Conservation (phyloP, 2,329 filamentous ascomycete species). For the Pseudofabraea citricarpa region DNA sequence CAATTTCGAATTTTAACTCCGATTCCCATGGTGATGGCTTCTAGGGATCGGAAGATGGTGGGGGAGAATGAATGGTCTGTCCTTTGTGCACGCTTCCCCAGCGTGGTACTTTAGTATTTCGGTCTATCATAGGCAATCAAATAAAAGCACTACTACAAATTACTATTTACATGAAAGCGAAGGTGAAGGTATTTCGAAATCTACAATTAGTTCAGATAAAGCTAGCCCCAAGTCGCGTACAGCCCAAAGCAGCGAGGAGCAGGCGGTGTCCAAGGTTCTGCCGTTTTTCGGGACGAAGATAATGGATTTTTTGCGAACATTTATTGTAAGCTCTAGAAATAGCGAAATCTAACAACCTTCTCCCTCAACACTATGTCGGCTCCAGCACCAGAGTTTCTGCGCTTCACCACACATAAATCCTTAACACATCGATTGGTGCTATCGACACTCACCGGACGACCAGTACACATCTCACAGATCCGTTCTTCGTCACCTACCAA, state of each 20-base stretch:
- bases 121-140: constrained; percentile 19
- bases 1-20: constrained; percentile 23
- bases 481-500: constrained; percentile 79
- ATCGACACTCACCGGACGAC: constrained; percentile 82
- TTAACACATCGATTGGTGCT: constrained; percentile 83
- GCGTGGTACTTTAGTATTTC: constrained; percentile 16
- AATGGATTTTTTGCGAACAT: constrained; percentile 1
- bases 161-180: too few relatives aligned
- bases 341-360: too few relatives aligned
- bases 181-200: too few relatives aligned
- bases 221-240: too few relatives aligned
- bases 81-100: constrained; percentile 20
- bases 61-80: constrained; percentile 9
- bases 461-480: constrained; percentile 91
- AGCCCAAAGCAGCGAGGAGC: too few relatives aligned
- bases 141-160: constrained; percentile 5
- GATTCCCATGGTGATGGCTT: constrained; percentile 12
- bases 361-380: constrained; percentile 21
- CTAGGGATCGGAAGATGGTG: too few relatives aligned
- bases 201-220: too few relatives aligned
- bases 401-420: constrained; percentile 79
- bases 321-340: too few relatives aligned
- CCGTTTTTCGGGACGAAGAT: too few relatives aligned
- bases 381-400: constrained; percentile 45
- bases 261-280: too few relatives aligned